Evolutionary conservation across 2,329 filamentous ascomycete species (phyloP), one percentile per base, ranked within the genome.

Genomic region (Leptographium radiaticola): DNA sequence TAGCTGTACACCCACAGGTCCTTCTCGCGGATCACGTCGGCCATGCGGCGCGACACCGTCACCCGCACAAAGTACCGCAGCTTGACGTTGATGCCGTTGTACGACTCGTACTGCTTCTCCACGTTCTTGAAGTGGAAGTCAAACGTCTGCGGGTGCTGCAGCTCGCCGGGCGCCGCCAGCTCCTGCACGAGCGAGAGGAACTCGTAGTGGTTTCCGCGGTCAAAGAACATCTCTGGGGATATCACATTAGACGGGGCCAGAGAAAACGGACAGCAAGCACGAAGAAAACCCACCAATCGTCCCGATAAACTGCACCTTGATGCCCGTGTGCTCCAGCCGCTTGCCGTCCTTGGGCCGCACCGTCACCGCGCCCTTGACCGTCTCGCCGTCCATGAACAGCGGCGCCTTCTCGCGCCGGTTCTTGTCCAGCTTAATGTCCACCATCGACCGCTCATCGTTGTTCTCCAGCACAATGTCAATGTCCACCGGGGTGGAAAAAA

Each of bases 41-140:
- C 89, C 89, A 98, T 97, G 67, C 93, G 83, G 64, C 93, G 83
- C 51, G 89, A 95, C 49, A 98, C 93, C 39, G 93, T 98, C 62
- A 97, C 93, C 62, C 90, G 87, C 55, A 97, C 84, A 71, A 97
- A 97, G 80, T 98, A 98, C 62, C 93, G 89, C 67, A 98, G 80
- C 76, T 95, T 95, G 65, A 98, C 93, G 67, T 98, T 98, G 81
- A 98, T 98, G 66, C 93, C 93, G 68, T 95, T 95, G 78, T 98
- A 98, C 60, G 90, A 96, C 73, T 98, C 94, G 77, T 98, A 98
- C 70, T 95, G 90, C 77, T 98, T 98, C 79, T 98, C 93, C 64
- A 98, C 89, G 70, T 97, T 98, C 71, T 97, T 97, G 81, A 98
- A 98, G 75, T 96, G 95, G 81, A 98, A 98, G 62, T 95, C 89